Evolutionary conservation across 2,329 filamentous ascomycete species (phyloP).

Genomic region (Arthrocladium fulminans): DNA sequence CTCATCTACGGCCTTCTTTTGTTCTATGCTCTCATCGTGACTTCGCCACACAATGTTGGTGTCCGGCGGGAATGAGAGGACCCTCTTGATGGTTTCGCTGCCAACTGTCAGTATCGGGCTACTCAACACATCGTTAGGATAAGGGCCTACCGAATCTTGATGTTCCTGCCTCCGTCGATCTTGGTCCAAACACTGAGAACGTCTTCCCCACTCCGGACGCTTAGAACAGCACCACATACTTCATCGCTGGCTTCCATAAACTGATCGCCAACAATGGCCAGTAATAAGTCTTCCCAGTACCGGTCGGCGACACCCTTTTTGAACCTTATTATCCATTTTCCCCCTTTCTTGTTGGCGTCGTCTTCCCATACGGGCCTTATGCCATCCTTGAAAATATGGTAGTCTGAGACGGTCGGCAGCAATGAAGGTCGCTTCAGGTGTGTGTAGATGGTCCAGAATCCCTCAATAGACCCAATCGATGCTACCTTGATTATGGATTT

Average conservation of each 20-base stretch:
- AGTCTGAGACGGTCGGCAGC: slow-evolving; percentile 88
- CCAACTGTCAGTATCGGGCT: slow-evolving; percentile 22
- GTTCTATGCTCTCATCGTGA: slow-evolving; percentile 90
- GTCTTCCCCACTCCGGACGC: slow-evolving; percentile 89
- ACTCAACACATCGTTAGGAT: not conserved
- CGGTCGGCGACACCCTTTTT: slow-evolving; percentile 96
- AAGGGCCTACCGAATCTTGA: slow-evolving; percentile 76
- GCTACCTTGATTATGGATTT: slow-evolving; percentile 88
- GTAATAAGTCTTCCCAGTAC: slow-evolving; percentile 90
- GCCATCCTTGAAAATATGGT: slow-evolving; percentile 94
- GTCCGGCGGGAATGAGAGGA: slow-evolving; percentile 75
- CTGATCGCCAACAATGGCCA: slow-evolving; percentile 87
- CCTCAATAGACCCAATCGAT: slow-evolving; percentile 70
- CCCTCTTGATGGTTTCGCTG: slow-evolving; percentile 88
- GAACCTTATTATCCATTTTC: slow-evolving; percentile 93
- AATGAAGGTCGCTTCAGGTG: slow-evolving; percentile 84
- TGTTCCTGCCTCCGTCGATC: slow-evolving; percentile 82
- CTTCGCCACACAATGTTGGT: slow-evolving; percentile 93
- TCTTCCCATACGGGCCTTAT: slow-evolving; percentile 98
- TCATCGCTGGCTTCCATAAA: slow-evolving; percentile 89
- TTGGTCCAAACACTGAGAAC: slow-evolving; percentile 97
- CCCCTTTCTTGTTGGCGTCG: slow-evolving; percentile 88
- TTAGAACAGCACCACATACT: slow-evolving; percentile 88
- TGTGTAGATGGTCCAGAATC: slow-evolving; percentile 82
- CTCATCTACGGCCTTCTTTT: slow-evolving; percentile 82